These are phyloP conservation scores for Albatrellus sp. DNA, from an alignment of 1,284 basidiomycete genomes.

Conservation along the genomic window DNA sequence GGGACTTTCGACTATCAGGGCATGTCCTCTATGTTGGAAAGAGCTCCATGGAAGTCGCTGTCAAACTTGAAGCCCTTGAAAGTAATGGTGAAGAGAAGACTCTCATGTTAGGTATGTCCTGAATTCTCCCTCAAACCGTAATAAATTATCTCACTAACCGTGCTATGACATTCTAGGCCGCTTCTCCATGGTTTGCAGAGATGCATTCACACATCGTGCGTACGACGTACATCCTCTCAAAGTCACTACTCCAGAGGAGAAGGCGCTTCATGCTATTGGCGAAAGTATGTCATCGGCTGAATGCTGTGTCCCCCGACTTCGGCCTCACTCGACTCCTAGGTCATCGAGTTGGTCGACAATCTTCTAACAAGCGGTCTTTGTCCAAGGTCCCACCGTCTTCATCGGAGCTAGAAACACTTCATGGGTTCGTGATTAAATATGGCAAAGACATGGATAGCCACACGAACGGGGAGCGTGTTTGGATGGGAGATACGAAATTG, in stretches of 20 bases:
- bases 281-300: conserved; percentile 37
- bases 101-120: conserved; percentile 46
- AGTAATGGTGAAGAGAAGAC: conserved; percentile 38
- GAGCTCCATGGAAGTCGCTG: conserved; percentile 73
- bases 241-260: conserved; percentile 51
- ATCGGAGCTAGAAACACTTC: conserved; percentile 53
- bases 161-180: conserved; percentile 27
- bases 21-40: conserved; percentile 71
- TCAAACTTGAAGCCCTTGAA: conserved; percentile 65
- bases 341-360: conserved; percentile 44
- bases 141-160: not conserved
- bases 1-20: conserved; percentile 64
- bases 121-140: conserved; percentile 4
- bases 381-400: conserved; percentile 62
- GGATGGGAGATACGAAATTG: conserved; percentile 53
- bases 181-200: conserved; percentile 77
- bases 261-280: conserved; percentile 50
- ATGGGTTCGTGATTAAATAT: conserved; percentile 51
- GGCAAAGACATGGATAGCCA: conserved; percentile 20
- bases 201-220: conserved; percentile 55
- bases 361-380: conserved; percentile 42
- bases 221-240: conserved; percentile 54
- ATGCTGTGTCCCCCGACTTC: not conserved
- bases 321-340: conserved; percentile 22
- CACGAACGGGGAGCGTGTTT: conserved; percentile 31